Evolutionary conservation across 192 early-diverging fungal species (phyloP).

Genomic region (Physocladia obscura): DNA sequence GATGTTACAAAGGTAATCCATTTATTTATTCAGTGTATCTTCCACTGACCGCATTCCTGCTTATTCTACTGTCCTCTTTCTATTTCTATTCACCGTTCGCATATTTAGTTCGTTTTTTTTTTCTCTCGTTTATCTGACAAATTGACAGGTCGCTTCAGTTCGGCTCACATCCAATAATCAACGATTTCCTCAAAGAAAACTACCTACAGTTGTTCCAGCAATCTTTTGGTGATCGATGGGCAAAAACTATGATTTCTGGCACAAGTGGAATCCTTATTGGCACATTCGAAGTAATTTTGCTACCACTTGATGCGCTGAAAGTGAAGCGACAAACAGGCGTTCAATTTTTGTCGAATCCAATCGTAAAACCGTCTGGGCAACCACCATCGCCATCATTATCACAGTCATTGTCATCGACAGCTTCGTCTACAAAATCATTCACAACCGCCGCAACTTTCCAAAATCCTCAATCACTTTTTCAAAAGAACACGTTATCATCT

Average conservation of each 20-base stretch:
- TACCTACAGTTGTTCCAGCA: slow-evolving; percentile 63
- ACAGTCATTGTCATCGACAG: not conserved
- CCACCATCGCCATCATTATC: not conserved
- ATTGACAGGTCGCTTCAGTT: slow-evolving; percentile 51
- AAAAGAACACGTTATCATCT: not conserved
- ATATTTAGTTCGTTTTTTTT: not conserved
- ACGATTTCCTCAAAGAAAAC: slow-evolving; percentile 73
- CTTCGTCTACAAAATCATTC: not conserved
- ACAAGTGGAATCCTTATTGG: slow-evolving; percentile 70
- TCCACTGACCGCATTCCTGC: not conserved
- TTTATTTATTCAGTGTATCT: too few relatives aligned
- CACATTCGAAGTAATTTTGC: slow-evolving; percentile 85
- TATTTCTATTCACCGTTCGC: not conserved
- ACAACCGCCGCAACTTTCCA: not conserved
- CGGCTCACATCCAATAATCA: slow-evolving; percentile 89
- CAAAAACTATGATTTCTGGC: slow-evolving; percentile 58
- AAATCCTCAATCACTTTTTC: slow-evolving; percentile 8
- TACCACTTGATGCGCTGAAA: slow-evolving; percentile 92
- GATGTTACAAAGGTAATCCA: slow-evolving; percentile 74
- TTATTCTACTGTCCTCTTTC: not conserved
- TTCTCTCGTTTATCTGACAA: not conserved
- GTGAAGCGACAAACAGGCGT: slow-evolving; percentile 83
- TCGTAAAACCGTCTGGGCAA: slow-evolving; percentile 4
- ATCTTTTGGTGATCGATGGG: slow-evolving; percentile 81
- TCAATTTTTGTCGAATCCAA: slow-evolving; percentile 41